A percentile compares a stretch with the other conserved stretches of the same genome.
Evolutionary conservation across 1,284 basidiomycete genomes (phyloP).

Genomic region (Ceratobasidium papillatum): DNA sequence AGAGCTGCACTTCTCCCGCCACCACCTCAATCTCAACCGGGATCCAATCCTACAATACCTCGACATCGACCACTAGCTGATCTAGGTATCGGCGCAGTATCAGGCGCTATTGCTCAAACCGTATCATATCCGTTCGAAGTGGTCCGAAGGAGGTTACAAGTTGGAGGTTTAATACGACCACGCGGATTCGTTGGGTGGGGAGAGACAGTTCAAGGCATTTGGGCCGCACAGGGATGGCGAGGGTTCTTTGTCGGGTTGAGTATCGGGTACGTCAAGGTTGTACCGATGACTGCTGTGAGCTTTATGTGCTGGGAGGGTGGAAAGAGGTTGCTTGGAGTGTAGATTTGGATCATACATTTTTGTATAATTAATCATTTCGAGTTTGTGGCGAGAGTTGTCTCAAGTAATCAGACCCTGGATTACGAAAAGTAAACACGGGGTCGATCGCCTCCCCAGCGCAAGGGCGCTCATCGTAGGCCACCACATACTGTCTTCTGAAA

Average conservation of each 20-base stretch:
- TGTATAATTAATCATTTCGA: background rate
- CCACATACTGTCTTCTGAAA: background rate
- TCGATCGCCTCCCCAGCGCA: constrained; percentile 13
- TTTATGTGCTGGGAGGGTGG: constrained; percentile 80
- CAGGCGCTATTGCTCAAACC: constrained; percentile 90
- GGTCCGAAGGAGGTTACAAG: constrained; percentile 92
- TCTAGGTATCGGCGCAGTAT: constrained; percentile 86
- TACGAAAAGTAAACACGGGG: constrained; percentile 16
- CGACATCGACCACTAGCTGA: constrained; percentile 54
- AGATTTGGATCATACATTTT: constrained; percentile 36
- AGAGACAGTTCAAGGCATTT: constrained; percentile 79
- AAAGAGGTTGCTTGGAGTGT: constrained; percentile 67
- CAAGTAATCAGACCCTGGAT: constrained; percentile 18
- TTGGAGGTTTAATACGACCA: constrained; percentile 84
- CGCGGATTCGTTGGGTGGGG: constrained; percentile 77
- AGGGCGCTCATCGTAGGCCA: constrained; percentile 13
- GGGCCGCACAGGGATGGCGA: constrained; percentile 73
- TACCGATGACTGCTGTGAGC: constrained; percentile 93
- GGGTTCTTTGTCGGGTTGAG: constrained; percentile 95
- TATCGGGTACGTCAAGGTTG: constrained; percentile 95
- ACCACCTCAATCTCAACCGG: constrained; percentile 50
- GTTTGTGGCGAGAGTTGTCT: background rate
- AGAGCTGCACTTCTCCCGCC: constrained; percentile 69
- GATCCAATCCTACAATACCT: constrained; percentile 62
- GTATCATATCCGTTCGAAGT: constrained; percentile 97